These are phyloP conservation scores for Vanderwaltozyma tropicalis DNA, from an alignment of 805 yeast species.

Conservation along the genomic window DNA sequence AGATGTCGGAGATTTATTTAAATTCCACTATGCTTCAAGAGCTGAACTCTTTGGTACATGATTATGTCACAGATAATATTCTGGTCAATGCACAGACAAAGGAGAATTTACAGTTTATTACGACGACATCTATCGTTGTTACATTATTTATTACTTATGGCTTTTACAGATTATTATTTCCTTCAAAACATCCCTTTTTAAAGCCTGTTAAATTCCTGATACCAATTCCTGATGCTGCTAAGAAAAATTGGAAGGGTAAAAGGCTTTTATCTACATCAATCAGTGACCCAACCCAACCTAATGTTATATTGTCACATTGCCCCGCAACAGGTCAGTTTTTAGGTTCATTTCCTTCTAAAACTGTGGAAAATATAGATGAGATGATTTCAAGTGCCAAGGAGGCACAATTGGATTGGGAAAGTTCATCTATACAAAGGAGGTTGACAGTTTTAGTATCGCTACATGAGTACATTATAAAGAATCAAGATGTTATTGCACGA, in stretches of 20 bases:
- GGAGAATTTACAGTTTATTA: slow-evolving; percentile 8
- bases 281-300: slow-evolving; percentile 50
- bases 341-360: slow-evolving; percentile 58
- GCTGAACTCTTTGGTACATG: slow-evolving; percentile 21
- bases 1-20: slow-evolving; percentile 18
- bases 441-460: slow-evolving; percentile 63
- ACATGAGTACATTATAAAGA: slow-evolving; percentile 56
- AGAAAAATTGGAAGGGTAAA: slow-evolving; percentile 65
- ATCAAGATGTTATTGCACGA: slow-evolving; percentile 80
- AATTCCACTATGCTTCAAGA: slow-evolving; percentile 21
- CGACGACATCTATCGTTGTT: slow-evolving; percentile 10
- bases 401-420: slow-evolving; percentile 29
- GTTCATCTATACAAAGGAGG: slow-evolving; percentile 51
- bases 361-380: slow-evolving; percentile 60
- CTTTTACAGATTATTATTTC: slow-evolving; percentile 12
- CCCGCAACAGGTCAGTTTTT: slow-evolving; percentile 92
- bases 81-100: slow-evolving; percentile 9
- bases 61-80: slow-evolving; percentile 13
- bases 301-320: slow-evolving; percentile 71
- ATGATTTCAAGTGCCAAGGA: slow-evolving; percentile 35
- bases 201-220: slow-evolving; percentile 2
- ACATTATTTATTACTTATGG: slow-evolving; percentile 10
- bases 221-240: slow-evolving; percentile 19
- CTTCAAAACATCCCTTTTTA: background rate
- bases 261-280: slow-evolving; percentile 43